Percentiles rank a stretch among this genome's conserved stretches.
Evolutionary conservation across 225 moss, liverwort and hornwort species (phyloP).

Genomic region (Antitrichia curtipendula): DNA sequence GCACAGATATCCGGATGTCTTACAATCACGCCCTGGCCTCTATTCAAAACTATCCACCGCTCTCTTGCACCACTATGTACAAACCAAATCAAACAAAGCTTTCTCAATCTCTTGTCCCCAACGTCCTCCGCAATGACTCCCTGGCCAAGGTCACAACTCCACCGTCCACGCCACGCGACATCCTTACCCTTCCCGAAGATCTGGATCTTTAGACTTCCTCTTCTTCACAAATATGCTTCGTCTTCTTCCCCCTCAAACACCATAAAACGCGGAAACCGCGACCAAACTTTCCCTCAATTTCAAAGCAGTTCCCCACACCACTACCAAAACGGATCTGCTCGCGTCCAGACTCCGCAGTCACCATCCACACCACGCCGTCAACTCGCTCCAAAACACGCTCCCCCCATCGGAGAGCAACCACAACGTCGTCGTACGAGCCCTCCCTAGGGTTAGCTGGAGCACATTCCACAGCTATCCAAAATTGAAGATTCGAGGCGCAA

Average conservation of each 20-base stretch:
- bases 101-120: background rate
- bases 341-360: background rate
- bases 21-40: background rate
- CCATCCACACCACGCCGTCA: background rate
- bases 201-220: background rate
- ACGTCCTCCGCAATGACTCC: background rate
- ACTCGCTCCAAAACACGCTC: background rate
- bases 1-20: background rate
- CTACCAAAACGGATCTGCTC: background rate
- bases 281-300: background rate
- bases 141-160: background rate
- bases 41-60: background rate
- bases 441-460: background rate
- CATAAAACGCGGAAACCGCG: background rate
- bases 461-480: background rate
- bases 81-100: background rate
- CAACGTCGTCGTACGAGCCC: background rate
- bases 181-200: background rate
- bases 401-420: background rate
- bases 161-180: background rate
- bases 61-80: background rate
- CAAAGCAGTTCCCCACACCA: background rate
- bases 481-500: background rate
- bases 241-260: background rate
- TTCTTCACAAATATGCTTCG: background rate